Conservation (phyloP, 2,329 filamentous ascomycete genomes). For the Colletotrichum musae region DNA sequence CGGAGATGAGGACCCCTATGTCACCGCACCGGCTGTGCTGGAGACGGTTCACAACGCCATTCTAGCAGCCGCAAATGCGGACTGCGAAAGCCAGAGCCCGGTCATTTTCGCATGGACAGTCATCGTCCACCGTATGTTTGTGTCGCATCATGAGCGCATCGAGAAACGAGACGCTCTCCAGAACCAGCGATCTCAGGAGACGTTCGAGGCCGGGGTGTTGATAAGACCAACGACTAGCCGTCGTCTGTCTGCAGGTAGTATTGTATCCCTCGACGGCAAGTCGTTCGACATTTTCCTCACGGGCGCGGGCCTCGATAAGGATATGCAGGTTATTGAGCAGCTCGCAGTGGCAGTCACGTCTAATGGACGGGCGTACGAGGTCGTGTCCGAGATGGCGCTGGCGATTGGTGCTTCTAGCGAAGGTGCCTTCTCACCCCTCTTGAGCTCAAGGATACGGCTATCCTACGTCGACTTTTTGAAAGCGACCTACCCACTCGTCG, state of each 20-base stretch:
- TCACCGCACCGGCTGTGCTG: conserved; percentile 79
- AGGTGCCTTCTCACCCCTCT: conserved; percentile 66
- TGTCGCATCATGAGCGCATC: conserved; percentile 73
- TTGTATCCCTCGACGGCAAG: conserved; percentile 73
- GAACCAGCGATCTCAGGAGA: conserved; percentile 71
- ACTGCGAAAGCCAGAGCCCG: conserved; percentile 76
- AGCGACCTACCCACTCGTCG: conserved; percentile 75
- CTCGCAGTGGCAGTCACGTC: conserved; percentile 65
- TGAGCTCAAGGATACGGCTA: conserved; percentile 74
- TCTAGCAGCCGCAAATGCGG: conserved; percentile 68
- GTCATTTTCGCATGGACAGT: conserved; percentile 87
- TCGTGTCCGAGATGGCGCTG: conserved; percentile 66
- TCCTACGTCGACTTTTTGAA: conserved; percentile 80
- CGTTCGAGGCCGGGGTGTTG: conserved; percentile 65
- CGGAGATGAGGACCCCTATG: conserved; percentile 67
- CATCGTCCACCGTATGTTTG: conserved; percentile 78
- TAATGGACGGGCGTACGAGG: conserved; percentile 66
- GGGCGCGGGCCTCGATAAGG: conserved; percentile 64
- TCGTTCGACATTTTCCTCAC: conserved; percentile 72
- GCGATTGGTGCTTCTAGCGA: conserved; percentile 61
- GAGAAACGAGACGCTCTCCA: conserved; percentile 72
- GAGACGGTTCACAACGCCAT: conserved; percentile 81
- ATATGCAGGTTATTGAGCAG: conserved; percentile 65
- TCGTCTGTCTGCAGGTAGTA: conserved; percentile 73
- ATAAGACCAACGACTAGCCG: conserved; percentile 58